Evolutionary conservation across 2,329 filamentous ascomycete genomes (phyloP).

Genomic region (Pestalotiopsis sp.): DNA sequence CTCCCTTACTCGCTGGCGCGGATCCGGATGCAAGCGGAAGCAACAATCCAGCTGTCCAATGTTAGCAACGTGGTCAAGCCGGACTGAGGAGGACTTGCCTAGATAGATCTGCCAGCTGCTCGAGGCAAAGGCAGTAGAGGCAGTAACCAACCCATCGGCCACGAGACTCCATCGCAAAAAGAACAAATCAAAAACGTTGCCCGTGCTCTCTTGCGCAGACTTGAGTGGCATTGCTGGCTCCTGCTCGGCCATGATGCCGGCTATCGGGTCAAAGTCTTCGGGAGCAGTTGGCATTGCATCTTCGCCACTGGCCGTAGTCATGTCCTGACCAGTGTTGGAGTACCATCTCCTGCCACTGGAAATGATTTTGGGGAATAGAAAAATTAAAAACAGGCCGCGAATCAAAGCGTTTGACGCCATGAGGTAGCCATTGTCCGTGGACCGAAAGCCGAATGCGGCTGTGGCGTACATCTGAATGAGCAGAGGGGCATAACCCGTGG

Average conservation of each 20-base stretch:
- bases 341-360: slow-evolving; percentile 39
- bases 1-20: slow-evolving; percentile 25
- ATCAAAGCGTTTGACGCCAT: slow-evolving; percentile 56
- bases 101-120: slow-evolving; percentile 32
- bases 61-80: not conserved
- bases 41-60: slow-evolving; percentile 15
- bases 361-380: slow-evolving; percentile 53
- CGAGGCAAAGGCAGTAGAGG: slow-evolving; percentile 62
- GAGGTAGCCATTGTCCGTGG: slow-evolving; percentile 53
- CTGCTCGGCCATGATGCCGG: slow-evolving; percentile 19
- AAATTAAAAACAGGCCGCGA: slow-evolving; percentile 53
- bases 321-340: slow-evolving; percentile 15
- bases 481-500: slow-evolving; percentile 68
- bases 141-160: slow-evolving; percentile 65
- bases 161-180: slow-evolving; percentile 69
- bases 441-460: slow-evolving; percentile 51
- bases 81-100: not conserved
- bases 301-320: not conserved
- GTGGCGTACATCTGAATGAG: slow-evolving; percentile 61
- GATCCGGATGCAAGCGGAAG: slow-evolving; percentile 27
- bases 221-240: not conserved
- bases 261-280: slow-evolving; percentile 19
- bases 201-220: slow-evolving; percentile 39
- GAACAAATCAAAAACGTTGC: slow-evolving; percentile 65
- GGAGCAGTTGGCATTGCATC: slow-evolving; percentile 17